Evolutionary conservation across 2,329 filamentous ascomycete genomes (phyloP).

Genomic region (Monosporascus sp.): DNA sequence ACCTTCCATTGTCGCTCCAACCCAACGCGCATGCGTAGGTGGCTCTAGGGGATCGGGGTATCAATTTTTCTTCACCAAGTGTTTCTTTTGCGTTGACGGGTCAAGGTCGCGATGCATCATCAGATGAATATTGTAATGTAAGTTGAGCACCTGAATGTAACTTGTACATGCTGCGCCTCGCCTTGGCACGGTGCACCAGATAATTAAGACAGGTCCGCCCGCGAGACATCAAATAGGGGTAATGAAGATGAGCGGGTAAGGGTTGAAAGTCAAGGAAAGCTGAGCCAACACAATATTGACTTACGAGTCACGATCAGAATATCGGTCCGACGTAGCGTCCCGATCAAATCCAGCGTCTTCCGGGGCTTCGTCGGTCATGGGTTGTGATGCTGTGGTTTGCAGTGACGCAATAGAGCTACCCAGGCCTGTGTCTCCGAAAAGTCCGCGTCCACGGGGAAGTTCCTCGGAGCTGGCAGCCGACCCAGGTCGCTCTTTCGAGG

Average conservation of each 20-base stretch:
- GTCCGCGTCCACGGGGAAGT: constrained; percentile 21
- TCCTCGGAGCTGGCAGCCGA: constrained; percentile 26
- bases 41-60: background rate
- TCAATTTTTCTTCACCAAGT: no score
- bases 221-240: background rate
- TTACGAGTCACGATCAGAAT: background rate
- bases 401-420: constrained; percentile 7
- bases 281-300: background rate
- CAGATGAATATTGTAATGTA: no score
- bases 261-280: background rate
- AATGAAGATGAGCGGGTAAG: background rate
- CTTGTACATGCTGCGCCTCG: no score
- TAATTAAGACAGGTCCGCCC: background rate
- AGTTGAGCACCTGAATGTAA: no score
- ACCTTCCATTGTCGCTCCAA: background rate
- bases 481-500: constrained; percentile 32
- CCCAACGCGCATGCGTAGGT: background rate
- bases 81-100: no score
- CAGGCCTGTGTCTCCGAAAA: constrained; percentile 4
- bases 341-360: background rate
- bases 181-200: no score
- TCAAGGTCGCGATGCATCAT: no score
- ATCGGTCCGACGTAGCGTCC: background rate
- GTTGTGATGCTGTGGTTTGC: constrained; percentile 14
- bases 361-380: background rate